Evolutionary conservation across 495 filamentous ascomycete species (phyloP), one percentile per base, ranked within the genome.

Genomic region (Aspergillus sparsus): DNA sequence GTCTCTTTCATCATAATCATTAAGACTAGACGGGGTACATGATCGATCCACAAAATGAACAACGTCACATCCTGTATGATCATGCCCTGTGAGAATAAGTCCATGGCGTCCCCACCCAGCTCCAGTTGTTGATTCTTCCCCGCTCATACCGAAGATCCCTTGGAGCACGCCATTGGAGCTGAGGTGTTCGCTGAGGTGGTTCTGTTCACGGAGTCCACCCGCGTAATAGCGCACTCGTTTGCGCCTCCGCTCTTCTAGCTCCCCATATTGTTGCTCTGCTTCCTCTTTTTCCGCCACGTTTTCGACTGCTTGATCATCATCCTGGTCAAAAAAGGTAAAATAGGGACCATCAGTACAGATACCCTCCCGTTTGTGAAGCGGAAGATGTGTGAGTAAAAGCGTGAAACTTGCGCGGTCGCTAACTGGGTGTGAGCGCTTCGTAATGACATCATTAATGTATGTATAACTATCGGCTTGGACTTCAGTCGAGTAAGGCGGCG

Each of bases 51-150:
- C 82, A 64, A 81, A 91, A 75, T 98, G 94, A 51, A 88, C 86
- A 0, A 85, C 87, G 71, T 97, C 92, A 66, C 94, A 98, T 3
- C 94, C 94, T 57, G 89, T 87, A 66, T 98, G 94, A 66, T 98
- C 94, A 65, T 98, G 94, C 0, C 94, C 94, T 12, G 91, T 97
- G 6, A 98, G 73, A 11, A 98, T 84, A 9, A 98, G 68, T 0
- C 88, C 88, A 10, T 84, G 86, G 13, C 88, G 76, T 3, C 90
- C 90, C 35, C 71, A 69, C 5, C 89, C 89, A 10, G 73, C 67
- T 10, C 72, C 81, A 7, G 66, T 62, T 0, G 82, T 84, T 42
- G 77, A 68, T 12, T 68, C 60, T 33, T 87, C 80, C 0, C 84
- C 85, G 62, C 77, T 90, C 69, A 92, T 82, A 4, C 92, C 91